Evolutionary conservation across 345 rosid genomes (phyloP).

Genomic region (Pseudoturritis turrita): DNA sequence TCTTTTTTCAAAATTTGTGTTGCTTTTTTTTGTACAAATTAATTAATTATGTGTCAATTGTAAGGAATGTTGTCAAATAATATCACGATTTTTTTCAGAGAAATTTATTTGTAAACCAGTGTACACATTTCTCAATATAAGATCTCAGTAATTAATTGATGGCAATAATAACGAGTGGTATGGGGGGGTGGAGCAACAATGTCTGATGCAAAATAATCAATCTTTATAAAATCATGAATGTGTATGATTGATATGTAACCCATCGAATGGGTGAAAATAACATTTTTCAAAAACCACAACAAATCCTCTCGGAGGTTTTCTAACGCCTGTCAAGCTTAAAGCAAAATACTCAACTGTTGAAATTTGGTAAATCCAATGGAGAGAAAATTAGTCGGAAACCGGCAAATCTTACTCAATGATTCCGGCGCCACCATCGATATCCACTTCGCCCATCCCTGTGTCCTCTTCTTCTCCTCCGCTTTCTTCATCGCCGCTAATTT

Average conservation of each 20-base stretch:
- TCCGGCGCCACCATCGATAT: constrained; percentile 57
- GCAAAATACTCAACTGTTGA: constrained; percentile 1
- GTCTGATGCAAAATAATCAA: constrained; percentile 17
- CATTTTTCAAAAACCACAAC: not conserved
- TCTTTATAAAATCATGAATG: constrained; percentile 3
- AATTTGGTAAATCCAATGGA: not conserved
- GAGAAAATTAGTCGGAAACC: not conserved
- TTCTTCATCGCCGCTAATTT: constrained; percentile 89
- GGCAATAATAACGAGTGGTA: too few relatives aligned
- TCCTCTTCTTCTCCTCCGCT: constrained; percentile 92
- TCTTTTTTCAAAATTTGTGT: not conserved
- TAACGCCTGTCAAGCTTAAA: constrained; percentile 4
- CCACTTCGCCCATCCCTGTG: constrained; percentile 86
- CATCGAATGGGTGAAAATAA: not conserved
- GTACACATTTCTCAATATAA: not conserved
- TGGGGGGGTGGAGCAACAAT: not conserved
- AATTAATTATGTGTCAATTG: too few relatives aligned
- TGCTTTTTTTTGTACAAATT: too few relatives aligned
- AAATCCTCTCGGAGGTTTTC: constrained; percentile 12
- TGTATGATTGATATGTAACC: constrained; percentile 22
- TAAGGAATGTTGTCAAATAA: too few relatives aligned
- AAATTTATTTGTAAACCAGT: not conserved
- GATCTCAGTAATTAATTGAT: too few relatives aligned
- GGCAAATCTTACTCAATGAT: constrained; percentile 47
- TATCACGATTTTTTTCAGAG: too few relatives aligned